phyloP scores from a whole-genome alignment of 2,329 filamentous ascomycete genomes.

The Sordariomycetes sp. region DNA sequence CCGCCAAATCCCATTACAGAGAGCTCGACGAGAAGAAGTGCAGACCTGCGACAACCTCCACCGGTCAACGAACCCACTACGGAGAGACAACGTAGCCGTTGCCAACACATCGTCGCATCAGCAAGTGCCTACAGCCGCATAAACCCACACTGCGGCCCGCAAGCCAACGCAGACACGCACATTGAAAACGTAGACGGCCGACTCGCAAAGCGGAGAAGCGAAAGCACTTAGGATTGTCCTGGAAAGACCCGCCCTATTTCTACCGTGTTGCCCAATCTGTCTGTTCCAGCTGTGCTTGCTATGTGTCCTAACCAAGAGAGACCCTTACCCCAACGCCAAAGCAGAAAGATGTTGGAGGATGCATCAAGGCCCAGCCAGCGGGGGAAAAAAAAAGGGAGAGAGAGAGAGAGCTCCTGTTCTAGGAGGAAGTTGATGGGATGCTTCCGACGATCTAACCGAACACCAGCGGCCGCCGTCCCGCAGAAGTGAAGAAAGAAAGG shows the following conservation, averaged over 20 bases:
- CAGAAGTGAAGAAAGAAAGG: background rate
- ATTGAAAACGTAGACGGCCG: background rate
- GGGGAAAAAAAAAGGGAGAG: background rate
- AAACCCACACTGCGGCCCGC: background rate
- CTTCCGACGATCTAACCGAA: background rate
- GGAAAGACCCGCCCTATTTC: no score
- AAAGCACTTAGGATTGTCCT: no score
- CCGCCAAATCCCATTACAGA: no score
- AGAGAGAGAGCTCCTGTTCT: background rate
- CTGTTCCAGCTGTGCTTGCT: background rate
- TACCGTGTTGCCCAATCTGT: background rate
- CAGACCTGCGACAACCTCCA: background rate
- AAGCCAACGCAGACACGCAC: background rate
- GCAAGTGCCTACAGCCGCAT: background rate
- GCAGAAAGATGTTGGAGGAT: background rate
- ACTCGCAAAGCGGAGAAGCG: background rate
- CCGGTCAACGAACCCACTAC: background rate
- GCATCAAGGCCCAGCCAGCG: background rate
- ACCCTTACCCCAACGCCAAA: background rate
- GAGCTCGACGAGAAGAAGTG: no score
- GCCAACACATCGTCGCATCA: background rate
- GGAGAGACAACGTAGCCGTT: background rate
- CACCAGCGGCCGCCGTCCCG: background rate
- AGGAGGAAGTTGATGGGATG: background rate
- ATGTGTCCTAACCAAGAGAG: background rate